These are phyloP conservation scores for Talaromyces thailandensis DNA, from an alignment of 495 filamentous ascomycete genomes.

Conservation along the genomic window DNA sequence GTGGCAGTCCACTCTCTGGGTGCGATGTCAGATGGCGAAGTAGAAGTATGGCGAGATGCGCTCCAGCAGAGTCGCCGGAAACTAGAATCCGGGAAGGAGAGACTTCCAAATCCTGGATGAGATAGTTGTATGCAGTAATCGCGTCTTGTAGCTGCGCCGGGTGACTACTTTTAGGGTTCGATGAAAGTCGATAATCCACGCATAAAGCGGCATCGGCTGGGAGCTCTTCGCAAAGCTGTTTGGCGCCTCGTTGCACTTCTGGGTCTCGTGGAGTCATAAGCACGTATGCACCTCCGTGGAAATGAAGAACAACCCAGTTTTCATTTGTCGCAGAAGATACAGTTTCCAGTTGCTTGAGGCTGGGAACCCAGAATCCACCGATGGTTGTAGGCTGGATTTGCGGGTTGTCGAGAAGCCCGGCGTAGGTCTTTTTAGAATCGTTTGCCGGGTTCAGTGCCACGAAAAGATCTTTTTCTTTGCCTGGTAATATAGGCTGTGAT, in stretches of 20 bases:
- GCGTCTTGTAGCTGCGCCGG: conserved; percentile 39
- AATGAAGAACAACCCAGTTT: conserved; percentile 31
- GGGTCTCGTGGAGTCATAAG: conserved; percentile 20
- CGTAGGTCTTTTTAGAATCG: neutral
- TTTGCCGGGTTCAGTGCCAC: conserved; percentile 2
- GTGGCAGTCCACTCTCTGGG: neutral
- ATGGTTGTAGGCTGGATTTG: conserved; percentile 6
- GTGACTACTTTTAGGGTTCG: conserved; percentile 21
- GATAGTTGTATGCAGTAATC: conserved; percentile 29
- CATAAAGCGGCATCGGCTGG: conserved; percentile 18
- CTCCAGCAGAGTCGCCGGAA: conserved; percentile 37
- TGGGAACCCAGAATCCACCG: conserved; percentile 8
- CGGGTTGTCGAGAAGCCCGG: neutral
- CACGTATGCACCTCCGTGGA: conserved; percentile 44
- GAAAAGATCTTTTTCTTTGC: conserved; percentile 2
- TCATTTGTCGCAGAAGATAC: neutral
- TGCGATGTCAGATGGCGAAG: conserved; percentile 22
- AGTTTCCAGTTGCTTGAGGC: neutral
- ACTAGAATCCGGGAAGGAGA: conserved; percentile 26
- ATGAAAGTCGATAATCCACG: conserved; percentile 31
- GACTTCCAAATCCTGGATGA: conserved; percentile 22
- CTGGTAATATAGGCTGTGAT: neutral
- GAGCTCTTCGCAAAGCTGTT: conserved; percentile 26
- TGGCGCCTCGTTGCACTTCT: neutral
- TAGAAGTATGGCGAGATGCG: conserved; percentile 27